phyloP scores from a whole-genome alignment of 371 early-diverging fungal genomes.

The Coemansia sp. region DNA sequence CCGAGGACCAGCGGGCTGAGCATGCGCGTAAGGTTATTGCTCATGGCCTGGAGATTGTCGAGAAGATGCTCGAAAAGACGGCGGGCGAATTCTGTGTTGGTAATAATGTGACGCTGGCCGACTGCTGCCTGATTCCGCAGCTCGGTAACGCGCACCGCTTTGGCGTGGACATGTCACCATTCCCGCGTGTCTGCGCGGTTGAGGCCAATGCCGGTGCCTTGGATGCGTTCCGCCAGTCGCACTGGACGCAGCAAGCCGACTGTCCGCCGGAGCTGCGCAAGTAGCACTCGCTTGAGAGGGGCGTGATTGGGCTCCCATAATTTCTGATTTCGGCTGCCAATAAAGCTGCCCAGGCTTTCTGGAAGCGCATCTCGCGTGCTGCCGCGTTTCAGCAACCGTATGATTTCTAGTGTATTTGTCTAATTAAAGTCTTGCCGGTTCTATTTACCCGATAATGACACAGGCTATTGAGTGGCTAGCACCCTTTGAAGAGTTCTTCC shows the following conservation, averaged over 20 bases:
- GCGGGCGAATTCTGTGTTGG: constrained; percentile 80
- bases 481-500: constrained; percentile 30
- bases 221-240: constrained; percentile 68
- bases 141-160: constrained; percentile 74
- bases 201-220: constrained; percentile 55
- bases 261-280: constrained; percentile 57
- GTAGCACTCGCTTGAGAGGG: no score
- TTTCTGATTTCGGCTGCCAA: background rate
- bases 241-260: constrained; percentile 75
- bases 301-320: background rate
- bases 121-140: constrained; percentile 79
- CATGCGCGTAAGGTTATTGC: constrained; percentile 59
- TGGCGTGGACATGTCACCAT: constrained; percentile 70
- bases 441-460: background rate
- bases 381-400: no score
- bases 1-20: constrained; percentile 55
- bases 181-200: constrained; percentile 68
- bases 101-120: constrained; percentile 82
- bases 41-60: constrained; percentile 70
- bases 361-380: no score
- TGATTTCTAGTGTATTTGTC: no score
- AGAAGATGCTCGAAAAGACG: constrained; percentile 59
- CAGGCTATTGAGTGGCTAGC: constrained; percentile 12
- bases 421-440: no score
- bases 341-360: no score